Base-by-base conservation (phyloP, 2,329 filamentous ascomycete species). In the Bipolaris victoriae region DNA sequence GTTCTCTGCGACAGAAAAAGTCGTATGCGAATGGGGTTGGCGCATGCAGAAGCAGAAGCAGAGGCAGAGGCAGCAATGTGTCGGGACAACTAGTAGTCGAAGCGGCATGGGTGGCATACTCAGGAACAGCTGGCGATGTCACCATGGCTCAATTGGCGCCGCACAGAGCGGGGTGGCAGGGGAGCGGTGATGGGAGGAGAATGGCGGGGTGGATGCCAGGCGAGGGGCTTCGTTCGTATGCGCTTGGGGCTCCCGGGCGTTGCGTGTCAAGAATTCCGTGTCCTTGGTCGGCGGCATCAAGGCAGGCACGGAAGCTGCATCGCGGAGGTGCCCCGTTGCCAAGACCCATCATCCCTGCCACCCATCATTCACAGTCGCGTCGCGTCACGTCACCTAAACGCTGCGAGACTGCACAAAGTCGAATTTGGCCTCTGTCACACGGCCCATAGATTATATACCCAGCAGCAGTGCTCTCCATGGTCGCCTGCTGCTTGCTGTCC, bases 121-220 rank as follows among this genome's bases (percentile, higher is more conserved):
- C 78, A 60, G 75, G 76, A 63, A 77, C 73, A 66, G 77, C 76
- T 63, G 78, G 77, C 50, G 74, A 65, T 45, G 71, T 73, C 63
- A 79, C 76, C 78, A 80, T 80, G 69, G 68, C 71, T 70, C 66
- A 62, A 64, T 63, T 63, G 64, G 64, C 55, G 69, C 64, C 66
- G 65, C 57, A 60, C 60, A 46, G 58, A 49, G 63, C 60, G 64
- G 50, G 57, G 49, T 48, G 54, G 33, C 52, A 24, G 55, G 18
- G 45, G 47, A 35, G 44, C 47, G 41, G 58, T 35, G 52, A 24
- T 36, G 20, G 24, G 33, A 35, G 55, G 26, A 47, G 45, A 47
- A 57, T 54, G 43, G 56, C 49, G 43, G 55, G 54, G 58, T 49
- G 62, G 54, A 57, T 45, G 60, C 55, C 16, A 39, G 47, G 41